These are phyloP conservation scores for Lactifluus hygrophoroides DNA, from an alignment of 768 basidiomycete genomes.

Conservation along the genomic window DNA sequence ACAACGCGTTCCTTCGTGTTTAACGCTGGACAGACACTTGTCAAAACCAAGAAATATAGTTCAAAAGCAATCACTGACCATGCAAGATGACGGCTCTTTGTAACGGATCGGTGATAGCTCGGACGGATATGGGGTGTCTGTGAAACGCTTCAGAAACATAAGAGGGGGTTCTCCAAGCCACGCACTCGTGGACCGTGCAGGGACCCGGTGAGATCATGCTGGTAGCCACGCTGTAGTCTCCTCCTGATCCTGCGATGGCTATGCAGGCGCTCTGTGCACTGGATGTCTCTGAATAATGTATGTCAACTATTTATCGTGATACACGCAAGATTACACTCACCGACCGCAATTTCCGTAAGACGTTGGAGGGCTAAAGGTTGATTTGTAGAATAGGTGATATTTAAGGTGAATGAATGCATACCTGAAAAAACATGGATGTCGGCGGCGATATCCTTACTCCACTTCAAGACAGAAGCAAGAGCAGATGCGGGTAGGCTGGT, in stretches of 20 bases:
- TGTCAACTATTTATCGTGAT: not conserved
- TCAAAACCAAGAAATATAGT: not conserved
- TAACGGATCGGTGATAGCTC: constrained; percentile 50
- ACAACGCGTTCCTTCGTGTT: constrained; percentile 56
- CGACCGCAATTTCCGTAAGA: constrained; percentile 63
- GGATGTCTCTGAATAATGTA: constrained; percentile 40
- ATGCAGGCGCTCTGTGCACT: constrained; percentile 62
- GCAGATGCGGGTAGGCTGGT: constrained; percentile 52
- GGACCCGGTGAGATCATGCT: constrained; percentile 50
- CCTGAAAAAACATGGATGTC: constrained; percentile 63
- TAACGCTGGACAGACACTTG: constrained; percentile 35
- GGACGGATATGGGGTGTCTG: constrained; percentile 54
- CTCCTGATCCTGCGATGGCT: constrained; percentile 58
- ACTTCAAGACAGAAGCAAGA: constrained; percentile 59
- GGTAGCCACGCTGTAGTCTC: constrained; percentile 63
- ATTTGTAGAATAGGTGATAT: constrained; percentile 20
- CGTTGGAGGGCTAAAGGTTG: constrained; percentile 42
- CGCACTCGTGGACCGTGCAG: constrained; percentile 65
- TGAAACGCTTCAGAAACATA: not conserved
- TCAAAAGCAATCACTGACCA: constrained; percentile 33
- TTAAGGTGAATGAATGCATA: constrained; percentile 22
- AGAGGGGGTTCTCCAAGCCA: constrained; percentile 4
- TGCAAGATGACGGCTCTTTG: constrained; percentile 61
- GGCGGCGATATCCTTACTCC: constrained; percentile 67
- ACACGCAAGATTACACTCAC: constrained; percentile 26